Percentiles rank a stretch among this genome's conserved stretches.
Conservation (phyloP, 768 basidiomycete species). For the Polyporus arcularius region DNA sequence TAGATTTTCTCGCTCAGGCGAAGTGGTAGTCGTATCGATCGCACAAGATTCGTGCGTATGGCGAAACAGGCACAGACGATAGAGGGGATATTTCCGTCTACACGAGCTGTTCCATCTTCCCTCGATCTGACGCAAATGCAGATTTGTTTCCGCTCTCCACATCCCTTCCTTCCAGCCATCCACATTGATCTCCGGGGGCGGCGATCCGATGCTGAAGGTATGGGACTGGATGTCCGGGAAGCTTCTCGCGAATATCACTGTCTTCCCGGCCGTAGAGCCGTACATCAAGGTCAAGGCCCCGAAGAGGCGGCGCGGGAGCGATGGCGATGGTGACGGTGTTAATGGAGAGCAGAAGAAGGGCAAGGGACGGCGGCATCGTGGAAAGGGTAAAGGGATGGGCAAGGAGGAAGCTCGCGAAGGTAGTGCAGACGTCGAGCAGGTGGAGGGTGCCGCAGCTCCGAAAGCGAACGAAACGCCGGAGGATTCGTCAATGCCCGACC, state of each 20-base stretch:
- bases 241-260: constrained; percentile 50
- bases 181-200: constrained; percentile 91
- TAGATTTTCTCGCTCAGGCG: too few species aligned
- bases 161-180: constrained; percentile 77
- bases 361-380: constrained; percentile 19
- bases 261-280: constrained; percentile 42
- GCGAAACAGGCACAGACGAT: too few species aligned
- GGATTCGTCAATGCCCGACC: constrained; percentile 26
- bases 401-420: constrained; percentile 21
- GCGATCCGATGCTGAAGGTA: constrained; percentile 72
- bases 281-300: constrained; percentile 40
- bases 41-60: too few species aligned
- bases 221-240: constrained; percentile 80
- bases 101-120: neutral
- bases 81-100: too few species aligned
- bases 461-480: constrained; percentile 30
- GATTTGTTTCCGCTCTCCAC: constrained; percentile 84
- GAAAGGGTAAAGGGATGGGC: constrained; percentile 16
- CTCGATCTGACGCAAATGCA: too few species aligned
- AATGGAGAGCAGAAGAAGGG: constrained; percentile 21
- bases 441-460: constrained; percentile 24
- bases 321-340: constrained; percentile 22
- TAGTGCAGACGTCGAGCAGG: constrained; percentile 35
- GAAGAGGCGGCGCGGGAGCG: constrained; percentile 32
- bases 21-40: too few species aligned